Evolutionary conservation across 164 flowering plant genomes (phyloP), one percentile per base, ranked within the genome.

Genomic region (Vitis labrusca): DNA sequence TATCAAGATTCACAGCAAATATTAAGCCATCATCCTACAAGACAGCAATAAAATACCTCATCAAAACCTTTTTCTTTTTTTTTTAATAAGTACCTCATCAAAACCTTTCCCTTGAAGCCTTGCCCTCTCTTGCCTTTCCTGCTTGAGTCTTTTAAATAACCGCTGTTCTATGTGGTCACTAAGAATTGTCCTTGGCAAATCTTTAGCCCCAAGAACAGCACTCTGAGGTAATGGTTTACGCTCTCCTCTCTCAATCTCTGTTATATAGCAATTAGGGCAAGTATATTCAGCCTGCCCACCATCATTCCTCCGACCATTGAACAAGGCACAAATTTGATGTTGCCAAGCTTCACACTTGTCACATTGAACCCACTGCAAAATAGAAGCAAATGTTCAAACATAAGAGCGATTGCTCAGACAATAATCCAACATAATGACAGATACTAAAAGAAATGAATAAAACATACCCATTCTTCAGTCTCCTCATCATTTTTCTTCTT

Each of bases 291-390:
- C 98, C 78, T 89, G 90, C 71, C 98, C 99, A 68, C 97, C 99
- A 79, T 96, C 97, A 83, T 96, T 96, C 69, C 98, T 86, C 53
- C 97, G 80, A 49, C 94, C 98, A 88, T 96, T 96, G 70, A 96
- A 96, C 63, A 96, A 79, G 50, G 99, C 98, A 85, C 99, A 96
- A 48, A 96, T 92, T 75, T 96, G 99, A 83, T 96, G 99, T 72
- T 96, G 99, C 99, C 99, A 96, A 67, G 95, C 97, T 82, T 93
- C 98, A 85, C 99, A 96, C 64, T 89, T 96, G 73, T 92, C 99
- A 80, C 99, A 96, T 83, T 96, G 98, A 72, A 93, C 99, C 99
- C 99, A 96, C 99, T 96, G 94, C 76, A 85, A 8, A 70, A 14
- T 23, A n/a, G 50, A 17, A 50, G 68, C 5, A 15, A 66, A 61